These are phyloP conservation scores for Auriscalpium orientale DNA, from an alignment of 768 basidiomycete genomes.

Conservation along the genomic window DNA sequence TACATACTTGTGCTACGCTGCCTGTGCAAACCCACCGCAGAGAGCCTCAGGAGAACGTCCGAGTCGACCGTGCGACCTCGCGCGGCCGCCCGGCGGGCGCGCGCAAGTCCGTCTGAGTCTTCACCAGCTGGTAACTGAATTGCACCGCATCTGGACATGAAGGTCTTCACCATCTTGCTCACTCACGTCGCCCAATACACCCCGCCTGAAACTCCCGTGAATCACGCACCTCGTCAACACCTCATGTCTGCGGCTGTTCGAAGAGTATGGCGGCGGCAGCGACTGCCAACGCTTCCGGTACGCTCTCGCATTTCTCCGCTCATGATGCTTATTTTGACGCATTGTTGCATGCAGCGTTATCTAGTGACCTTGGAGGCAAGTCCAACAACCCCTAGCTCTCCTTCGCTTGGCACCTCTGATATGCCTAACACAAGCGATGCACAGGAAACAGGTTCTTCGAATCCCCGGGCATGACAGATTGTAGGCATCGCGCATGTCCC, in stretches of 20 bases:
- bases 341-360: not conserved
- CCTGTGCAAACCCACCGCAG: too few relatives aligned
- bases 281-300: slow-evolving; percentile 7
- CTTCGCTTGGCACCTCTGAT: not conserved
- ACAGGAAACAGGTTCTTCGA: slow-evolving; percentile 13
- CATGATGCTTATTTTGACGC: too few relatives aligned
- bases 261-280: not conserved
- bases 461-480: slow-evolving; percentile 7
- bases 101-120: too few relatives aligned
- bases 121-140: too few relatives aligned
- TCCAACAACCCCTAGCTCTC: not conserved
- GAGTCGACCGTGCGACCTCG: too few relatives aligned
- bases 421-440: not conserved
- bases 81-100: too few relatives aligned
- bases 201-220: too few relatives aligned
- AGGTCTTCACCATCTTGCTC: too few relatives aligned
- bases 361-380: slow-evolving; percentile 13
- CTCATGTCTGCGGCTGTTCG: not conserved
- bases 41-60: too few relatives aligned
- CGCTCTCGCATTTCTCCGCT: not conserved
- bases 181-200: too few relatives aligned
- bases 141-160: too few relatives aligned
- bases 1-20: too few relatives aligned
- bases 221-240: not conserved
- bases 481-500: not conserved